Evolutionary conservation across 257 asterid species (phyloP).

Genomic region (Ligustrum vulgare): DNA sequence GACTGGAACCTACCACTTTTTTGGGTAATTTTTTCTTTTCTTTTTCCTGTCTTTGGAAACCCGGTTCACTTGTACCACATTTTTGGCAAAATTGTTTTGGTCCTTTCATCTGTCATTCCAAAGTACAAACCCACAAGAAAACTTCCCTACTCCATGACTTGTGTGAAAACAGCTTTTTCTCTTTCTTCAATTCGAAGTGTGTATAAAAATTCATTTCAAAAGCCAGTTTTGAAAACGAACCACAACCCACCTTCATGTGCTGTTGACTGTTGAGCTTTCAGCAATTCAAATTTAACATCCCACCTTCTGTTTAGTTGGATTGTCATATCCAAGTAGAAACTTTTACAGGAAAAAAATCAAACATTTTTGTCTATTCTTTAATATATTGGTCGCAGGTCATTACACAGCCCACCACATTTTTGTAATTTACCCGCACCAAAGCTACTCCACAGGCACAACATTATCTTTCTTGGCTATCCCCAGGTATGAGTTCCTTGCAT

Average conservation of each 20-base stretch:
- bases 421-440: conserved; percentile 7
- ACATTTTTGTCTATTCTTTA: background rate
- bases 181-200: background rate
- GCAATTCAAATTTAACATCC: conserved; percentile 27
- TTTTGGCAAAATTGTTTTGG: too few relatives aligned
- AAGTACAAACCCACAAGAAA: too few relatives aligned
- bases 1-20: too few relatives aligned
- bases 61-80: too few relatives aligned
- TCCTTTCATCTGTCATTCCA: too few relatives aligned
- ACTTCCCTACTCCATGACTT: too few relatives aligned
- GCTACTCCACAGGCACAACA: background rate
- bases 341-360: conserved; percentile 4
- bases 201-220: background rate
- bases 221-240: conserved; percentile 6
- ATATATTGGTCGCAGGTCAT: background rate
- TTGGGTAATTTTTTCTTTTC: too few relatives aligned
- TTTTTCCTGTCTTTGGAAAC: too few relatives aligned
- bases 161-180: too few relatives aligned
- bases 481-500: background rate
- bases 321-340: conserved; percentile 39
- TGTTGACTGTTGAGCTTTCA: too few relatives aligned
- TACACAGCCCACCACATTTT: background rate
- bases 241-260: background rate
- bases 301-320: conserved; percentile 40
- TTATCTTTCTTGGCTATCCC: conserved; percentile 12